These are phyloP conservation scores for Didymosphaeria variabile DNA, from an alignment of 2,329 filamentous ascomycete genomes.

Conservation along the genomic window DNA sequence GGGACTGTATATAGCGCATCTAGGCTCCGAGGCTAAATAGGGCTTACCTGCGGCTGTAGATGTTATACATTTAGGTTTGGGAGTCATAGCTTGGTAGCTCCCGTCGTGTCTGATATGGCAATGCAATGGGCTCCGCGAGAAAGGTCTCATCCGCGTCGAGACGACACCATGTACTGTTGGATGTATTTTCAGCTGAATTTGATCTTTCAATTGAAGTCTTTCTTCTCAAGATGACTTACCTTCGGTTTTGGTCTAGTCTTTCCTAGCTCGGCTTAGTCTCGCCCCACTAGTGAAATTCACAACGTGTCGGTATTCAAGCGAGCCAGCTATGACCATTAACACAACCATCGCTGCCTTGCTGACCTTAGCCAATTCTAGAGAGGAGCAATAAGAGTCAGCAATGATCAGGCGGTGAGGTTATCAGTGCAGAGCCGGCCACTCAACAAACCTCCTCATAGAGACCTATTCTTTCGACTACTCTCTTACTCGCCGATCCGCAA, in stretches of 20 bases:
- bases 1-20: background rate
- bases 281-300: constrained; percentile 1
- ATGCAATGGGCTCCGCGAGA: background rate
- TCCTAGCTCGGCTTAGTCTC: background rate
- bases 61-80: background rate
- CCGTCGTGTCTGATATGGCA: too few species aligned
- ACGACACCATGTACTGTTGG: background rate
- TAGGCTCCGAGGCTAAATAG: background rate
- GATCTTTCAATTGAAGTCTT: background rate
- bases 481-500: background rate
- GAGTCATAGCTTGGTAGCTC: background rate
- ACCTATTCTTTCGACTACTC: background rate
- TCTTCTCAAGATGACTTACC: background rate
- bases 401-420: background rate
- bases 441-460: background rate
- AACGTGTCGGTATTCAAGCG: background rate
- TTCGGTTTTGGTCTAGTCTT: background rate
- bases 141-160: background rate
- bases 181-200: background rate
- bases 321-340: background rate
- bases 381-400: background rate
- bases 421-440: background rate
- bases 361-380: background rate
- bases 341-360: background rate
- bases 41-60: background rate